Percentiles rank a stretch among this genome's conserved stretches.
Evolutionary conservation across 202 grass and related monocot genomes (phyloP).

Genomic region (Sporobolus alterniflorus): DNA sequence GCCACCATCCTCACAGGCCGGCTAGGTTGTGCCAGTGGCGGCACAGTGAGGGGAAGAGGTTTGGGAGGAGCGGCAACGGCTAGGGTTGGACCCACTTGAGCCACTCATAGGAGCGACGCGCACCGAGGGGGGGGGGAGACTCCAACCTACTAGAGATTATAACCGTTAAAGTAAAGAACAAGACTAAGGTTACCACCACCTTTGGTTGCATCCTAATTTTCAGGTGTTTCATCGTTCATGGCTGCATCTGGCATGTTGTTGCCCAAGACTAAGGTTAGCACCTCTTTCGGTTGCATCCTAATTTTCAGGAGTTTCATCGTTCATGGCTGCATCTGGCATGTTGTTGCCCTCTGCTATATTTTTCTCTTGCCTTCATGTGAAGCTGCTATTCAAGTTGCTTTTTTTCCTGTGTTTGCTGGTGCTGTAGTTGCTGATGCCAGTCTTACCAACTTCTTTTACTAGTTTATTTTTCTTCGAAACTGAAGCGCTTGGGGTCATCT

Average conservation of each 20-base stretch:
- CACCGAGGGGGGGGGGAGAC: too few species aligned
- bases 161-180: not conserved
- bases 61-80: too few species aligned
- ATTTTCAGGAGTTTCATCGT: not conserved
- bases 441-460: constrained; percentile 34
- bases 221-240: not conserved
- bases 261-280: too few species aligned
- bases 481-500: constrained; percentile 16
- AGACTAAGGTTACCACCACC: too few species aligned
- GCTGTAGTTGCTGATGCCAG: constrained; percentile 4
- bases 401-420: constrained; percentile 28
- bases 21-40: too few species aligned
- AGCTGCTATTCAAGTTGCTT: constrained; percentile 36
- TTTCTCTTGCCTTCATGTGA: constrained; percentile 33
- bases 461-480: constrained; percentile 38
- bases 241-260: not conserved
- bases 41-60: too few species aligned
- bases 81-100: too few species aligned
- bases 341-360: not conserved
- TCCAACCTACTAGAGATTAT: not conserved
- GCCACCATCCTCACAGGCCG: too few species aligned
- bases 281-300: not conserved
- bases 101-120: too few species aligned
- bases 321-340: not conserved
- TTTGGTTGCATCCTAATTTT: constrained; percentile 1